phyloP scores from a whole-genome alignment of 192 early-diverging fungal genomes.

The Haplosporangium gracile region DNA sequence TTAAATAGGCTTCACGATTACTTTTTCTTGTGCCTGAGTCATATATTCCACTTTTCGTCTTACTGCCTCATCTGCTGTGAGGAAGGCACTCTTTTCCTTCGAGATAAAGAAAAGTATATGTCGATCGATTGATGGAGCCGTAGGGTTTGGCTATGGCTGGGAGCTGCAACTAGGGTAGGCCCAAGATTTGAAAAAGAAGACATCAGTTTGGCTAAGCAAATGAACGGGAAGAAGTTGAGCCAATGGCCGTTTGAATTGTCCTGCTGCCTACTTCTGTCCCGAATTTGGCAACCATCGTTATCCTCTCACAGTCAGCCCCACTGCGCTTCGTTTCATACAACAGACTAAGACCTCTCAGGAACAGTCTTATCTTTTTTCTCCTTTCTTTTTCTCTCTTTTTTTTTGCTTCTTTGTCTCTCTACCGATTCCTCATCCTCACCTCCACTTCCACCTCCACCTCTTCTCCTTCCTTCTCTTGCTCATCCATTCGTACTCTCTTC shows the following conservation, averaged over 20 bases:
- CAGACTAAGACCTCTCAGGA: not conserved
- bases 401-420: not conserved
- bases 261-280: not conserved
- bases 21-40: too few relatives aligned
- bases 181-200: too few relatives aligned
- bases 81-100: not conserved
- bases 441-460: not conserved
- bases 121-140: not conserved
- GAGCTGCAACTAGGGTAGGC: not conserved
- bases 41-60: too few relatives aligned
- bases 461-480: not conserved
- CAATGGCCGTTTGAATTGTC: not conserved
- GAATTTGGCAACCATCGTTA: not conserved
- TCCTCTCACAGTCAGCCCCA: not conserved
- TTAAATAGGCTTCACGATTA: not conserved
- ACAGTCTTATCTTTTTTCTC: not conserved
- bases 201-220: not conserved
- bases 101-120: not conserved
- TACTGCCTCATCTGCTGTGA: too few relatives aligned
- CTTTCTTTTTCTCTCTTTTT: not conserved
- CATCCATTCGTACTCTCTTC: not conserved
- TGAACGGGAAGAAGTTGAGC: not conserved
- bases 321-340: not conserved
- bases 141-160: not conserved
- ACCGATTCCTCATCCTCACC: not conserved